Percentiles rank a stretch among this genome's conserved stretches.
Conservation (phyloP, 495 filamentous ascomycete species). For the Venustampulla echinocandica region DNA sequence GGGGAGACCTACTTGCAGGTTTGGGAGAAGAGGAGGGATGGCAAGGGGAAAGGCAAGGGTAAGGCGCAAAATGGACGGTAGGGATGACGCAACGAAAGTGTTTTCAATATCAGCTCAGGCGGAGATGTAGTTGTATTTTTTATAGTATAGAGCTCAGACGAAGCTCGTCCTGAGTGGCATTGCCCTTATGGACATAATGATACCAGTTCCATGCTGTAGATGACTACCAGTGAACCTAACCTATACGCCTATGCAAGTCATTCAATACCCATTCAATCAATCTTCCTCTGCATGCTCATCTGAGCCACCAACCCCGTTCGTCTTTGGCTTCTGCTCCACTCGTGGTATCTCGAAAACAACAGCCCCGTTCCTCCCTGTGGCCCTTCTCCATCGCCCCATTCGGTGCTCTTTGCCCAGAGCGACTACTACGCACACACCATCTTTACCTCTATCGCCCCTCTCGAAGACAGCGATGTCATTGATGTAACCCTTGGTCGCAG, state of each 20-base stretch:
- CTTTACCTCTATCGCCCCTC: slow-evolving; percentile 55
- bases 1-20: slow-evolving; percentile 93
- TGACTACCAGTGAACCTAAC: neutral
- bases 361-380: slow-evolving; percentile 55
- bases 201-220: neutral
- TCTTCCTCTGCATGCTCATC: neutral
- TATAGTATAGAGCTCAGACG: neutral
- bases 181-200: neutral
- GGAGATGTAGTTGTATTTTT: slow-evolving; percentile 1
- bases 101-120: too few species aligned
- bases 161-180: slow-evolving; percentile 4
- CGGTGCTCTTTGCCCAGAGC: slow-evolving; percentile 81
- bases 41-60: slow-evolving; percentile 12
- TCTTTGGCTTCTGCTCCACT: slow-evolving; percentile 17
- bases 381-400: slow-evolving; percentile 65
- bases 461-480: slow-evolving; percentile 85
- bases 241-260: neutral
- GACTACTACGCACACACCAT: slow-evolving; percentile 70
- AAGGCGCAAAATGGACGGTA: slow-evolving; percentile 2
- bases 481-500: slow-evolving; percentile 59
- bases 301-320: slow-evolving; percentile 16
- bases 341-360: slow-evolving; percentile 71
- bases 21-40: slow-evolving; percentile 76
- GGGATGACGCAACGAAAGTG: too few species aligned
- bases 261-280: neutral